Evolutionary conservation across 257 asterid species (phyloP), one percentile per base, ranked within the genome.

Genomic region (Solanum pinnatisectum): DNA sequence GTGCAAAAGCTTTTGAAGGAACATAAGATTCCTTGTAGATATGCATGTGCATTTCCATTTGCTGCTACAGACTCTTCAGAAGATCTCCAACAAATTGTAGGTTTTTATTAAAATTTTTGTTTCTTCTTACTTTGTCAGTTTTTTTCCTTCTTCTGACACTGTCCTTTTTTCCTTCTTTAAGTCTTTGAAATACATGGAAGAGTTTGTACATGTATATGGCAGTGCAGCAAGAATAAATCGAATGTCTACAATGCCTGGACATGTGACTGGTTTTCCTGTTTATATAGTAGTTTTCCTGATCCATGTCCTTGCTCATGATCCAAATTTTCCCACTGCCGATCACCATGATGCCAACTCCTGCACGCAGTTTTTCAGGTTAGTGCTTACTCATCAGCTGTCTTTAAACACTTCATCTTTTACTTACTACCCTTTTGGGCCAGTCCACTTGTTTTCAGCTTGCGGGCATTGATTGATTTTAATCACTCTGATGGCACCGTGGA

Each of bases 11-110:
- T 94, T 85, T 87, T 94, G 90, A 93, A 71, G 86, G 93, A 86
- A 88, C 95, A 90, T 30, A 88, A 90, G 30, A 44, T 94, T 67
- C 98, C 99, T 90, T 84, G 90, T 90, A 94, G 99, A 93, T 96
- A 96, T 93, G 96, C 98, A 76, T 96, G 99, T 84, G 96, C 95
- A 88, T 95, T 96, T 74, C 91, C 95, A 78, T 87, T 94, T 91
- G 93, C 90, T 87, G 93, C 95, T 84, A 81, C 91, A 44, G 94
- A 93, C 89, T 87, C 94, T 52, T 87, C 90, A 23, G 91, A 89
- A 72, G 96, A 93, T 91, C 89, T 94, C 90, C 91, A 89, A 70
- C 91, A 87, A 87, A 93, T 91, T 89, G 99, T 96, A 90, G 83
- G 73, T 72, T 84, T 39, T 23, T 35, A 70, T 42, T 36, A 40